These are phyloP conservation scores for Starmerella vaccinii DNA, from an alignment of 805 yeast genomes.

Conservation along the genomic window DNA sequence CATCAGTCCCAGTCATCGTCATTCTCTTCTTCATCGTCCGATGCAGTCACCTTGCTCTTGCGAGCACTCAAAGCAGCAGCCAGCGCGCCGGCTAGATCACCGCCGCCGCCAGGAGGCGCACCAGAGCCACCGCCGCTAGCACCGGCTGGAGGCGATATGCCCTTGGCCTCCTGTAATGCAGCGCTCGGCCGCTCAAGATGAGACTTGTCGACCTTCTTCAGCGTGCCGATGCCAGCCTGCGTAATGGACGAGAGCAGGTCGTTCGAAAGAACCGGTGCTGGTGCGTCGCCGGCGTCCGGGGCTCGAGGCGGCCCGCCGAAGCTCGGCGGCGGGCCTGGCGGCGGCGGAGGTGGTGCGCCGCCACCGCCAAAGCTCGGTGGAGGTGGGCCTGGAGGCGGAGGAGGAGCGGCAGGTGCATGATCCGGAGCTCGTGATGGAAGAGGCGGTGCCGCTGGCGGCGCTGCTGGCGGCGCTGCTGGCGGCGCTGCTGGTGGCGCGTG, in stretches of 20 bases:
- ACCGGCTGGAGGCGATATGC: conserved; percentile 25
- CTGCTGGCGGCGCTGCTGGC: conserved; percentile 1
- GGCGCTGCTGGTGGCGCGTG: conserved; percentile 32
- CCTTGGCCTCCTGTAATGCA: conserved; percentile 55
- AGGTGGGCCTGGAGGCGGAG: conserved; percentile 2
- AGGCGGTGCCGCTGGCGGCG: not conserved
- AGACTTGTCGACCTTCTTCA: conserved; percentile 71
- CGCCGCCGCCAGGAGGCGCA: conserved; percentile 30
- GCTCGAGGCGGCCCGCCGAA: conserved; percentile 33
- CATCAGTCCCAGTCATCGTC: conserved; percentile 55
- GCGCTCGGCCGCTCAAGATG: conserved; percentile 73
- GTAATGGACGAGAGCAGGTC: conserved; percentile 70
- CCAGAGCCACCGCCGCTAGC: conserved; percentile 29
- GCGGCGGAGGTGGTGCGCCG: conserved; percentile 19
- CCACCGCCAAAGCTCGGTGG: conserved; percentile 33
- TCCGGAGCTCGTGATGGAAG: not conserved
- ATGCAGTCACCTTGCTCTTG: conserved; percentile 67
- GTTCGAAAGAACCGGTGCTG: conserved; percentile 17
- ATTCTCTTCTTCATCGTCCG: conserved; percentile 77
- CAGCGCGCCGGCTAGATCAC: conserved; percentile 64
- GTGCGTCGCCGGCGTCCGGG: conserved; percentile 54
- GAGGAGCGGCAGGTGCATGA: not conserved
- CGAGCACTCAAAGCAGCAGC: conserved; percentile 77
- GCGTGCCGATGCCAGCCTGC: conserved; percentile 58
- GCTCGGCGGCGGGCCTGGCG: conserved; percentile 30